Base-by-base conservation (phyloP, 106 monocot species). In the Triglochin maritima region DNA sequence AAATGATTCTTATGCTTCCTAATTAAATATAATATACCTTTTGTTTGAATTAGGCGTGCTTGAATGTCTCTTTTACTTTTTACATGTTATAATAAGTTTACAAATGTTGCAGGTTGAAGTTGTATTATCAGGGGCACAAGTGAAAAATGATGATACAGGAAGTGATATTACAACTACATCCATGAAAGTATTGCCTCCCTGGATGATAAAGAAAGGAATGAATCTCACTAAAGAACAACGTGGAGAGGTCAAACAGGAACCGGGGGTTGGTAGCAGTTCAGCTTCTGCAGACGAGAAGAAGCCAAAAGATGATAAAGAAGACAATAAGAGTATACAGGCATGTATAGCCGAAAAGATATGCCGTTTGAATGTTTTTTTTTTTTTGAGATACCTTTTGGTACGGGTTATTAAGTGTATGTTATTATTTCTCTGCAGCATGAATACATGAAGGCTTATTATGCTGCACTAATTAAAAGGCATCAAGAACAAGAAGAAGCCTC, bases 121-220 rank as follows among this genome's bases (percentile, higher is more conserved):
- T 79, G 92, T 70, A 46, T 72, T 98, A 60, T 74, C 87, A 65
- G 91, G 88, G 64, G 29, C 78, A 57, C 88, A 79, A 66, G 84
- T 78, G 54, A 89, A 84, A 75, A 87, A 78, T 71, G 88, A 98
- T 49, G 78, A 69, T 44, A 49, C 60, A 46, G 82, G 60, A 58
- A 16, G 68, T 51, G 91, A 81, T 46, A 56, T 55, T 13, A 81
- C 86, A 67, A 15, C 72, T 59, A 44, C 80, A 44, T 10, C 56
- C 17, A 51, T 77, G 74, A 98, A 98, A 74, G 79, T 92, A 42
- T 69, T 92, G 67, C 98, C 98, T 66, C 98, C 98, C n/a, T 98
- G 98, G 98, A 88, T 98, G 92, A 92, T 89, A 14, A 98, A 77
- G 67, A 57, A 98, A 71, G 88, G 88, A 50, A 92, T 91, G 98